phyloP scores from a whole-genome alignment of 1,284 basidiomycete species.

The Volvariella surrecta region DNA sequence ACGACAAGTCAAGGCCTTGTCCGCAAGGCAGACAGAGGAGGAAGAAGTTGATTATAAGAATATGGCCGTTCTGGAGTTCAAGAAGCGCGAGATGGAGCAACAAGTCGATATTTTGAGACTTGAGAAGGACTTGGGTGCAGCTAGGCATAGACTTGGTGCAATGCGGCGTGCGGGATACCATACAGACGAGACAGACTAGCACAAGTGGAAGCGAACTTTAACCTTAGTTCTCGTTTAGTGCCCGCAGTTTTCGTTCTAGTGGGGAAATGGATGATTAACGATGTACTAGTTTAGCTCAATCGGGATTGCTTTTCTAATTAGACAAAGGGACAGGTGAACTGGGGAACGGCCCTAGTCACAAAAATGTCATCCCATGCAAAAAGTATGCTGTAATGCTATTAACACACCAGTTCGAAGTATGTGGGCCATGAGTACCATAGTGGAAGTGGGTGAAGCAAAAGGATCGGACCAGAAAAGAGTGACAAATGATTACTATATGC shows the following conservation, averaged over 20 bases:
- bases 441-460: too few relatives aligned
- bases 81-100: constrained; percentile 97
- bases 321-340: too few relatives aligned
- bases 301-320: too few relatives aligned
- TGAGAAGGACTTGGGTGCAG: constrained; percentile 91
- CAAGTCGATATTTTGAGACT: constrained; percentile 96
- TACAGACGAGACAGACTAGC: constrained; percentile 66
- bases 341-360: too few relatives aligned
- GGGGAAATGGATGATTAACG: background rate
- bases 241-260: background rate
- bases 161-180: constrained; percentile 91
- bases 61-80: constrained; percentile 95
- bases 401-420: too few relatives aligned
- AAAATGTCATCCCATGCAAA: too few relatives aligned
- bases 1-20: constrained; percentile 92
- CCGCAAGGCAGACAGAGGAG: constrained; percentile 73
- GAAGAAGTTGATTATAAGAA: constrained; percentile 86
- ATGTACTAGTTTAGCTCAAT: too few relatives aligned
- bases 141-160: constrained; percentile 77
- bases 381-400: too few relatives aligned
- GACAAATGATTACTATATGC: too few relatives aligned
- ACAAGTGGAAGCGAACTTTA: background rate
- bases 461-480: too few relatives aligned
- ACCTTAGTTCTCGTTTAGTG: background rate
- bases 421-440: too few relatives aligned